Evolutionary conservation across 192 early-diverging fungal species (phyloP), one percentile per base, ranked within the genome.

Genomic region (Umbelopsis vinacea): DNA sequence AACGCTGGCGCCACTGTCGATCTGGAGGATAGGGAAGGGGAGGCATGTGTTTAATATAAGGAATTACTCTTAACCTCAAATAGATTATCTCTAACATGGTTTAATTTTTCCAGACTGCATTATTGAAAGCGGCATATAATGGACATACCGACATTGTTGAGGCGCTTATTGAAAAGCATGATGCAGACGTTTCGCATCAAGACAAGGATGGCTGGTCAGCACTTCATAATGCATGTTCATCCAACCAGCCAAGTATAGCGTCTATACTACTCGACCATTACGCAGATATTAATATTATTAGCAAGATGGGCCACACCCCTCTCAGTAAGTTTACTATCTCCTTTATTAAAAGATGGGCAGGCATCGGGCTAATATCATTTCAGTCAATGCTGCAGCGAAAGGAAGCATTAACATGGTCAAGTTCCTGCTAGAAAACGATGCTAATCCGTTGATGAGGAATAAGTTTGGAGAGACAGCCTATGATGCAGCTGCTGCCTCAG

Each of bases 131-230:
- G 0, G 86, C 92, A 22, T 87, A 87, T 50, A 69, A 79, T 52
- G 92, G 92, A 7, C 86, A 87, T 72, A 50, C 71, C 4, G 68
- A 79, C 10, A 81, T 91, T 19, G 86, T 90, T 8, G 73, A 70
- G 24, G 86, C 82, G 48, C 77, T 94, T 46, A 46, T 93, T n/a
- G 33, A 35, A 47, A 71, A 76, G 37, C 76, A 83, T 11, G 76
- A 79, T 7, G 88, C 92, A 3, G 79, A 90, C 69, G 81, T 89
- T n/a, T 70, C 83, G 40, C 82, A 83, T 37, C 52, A 74, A 22
- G 93, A 94, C 75, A 81, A 81, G 38, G 90, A 92, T 52, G 91
- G 91, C 0, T 93, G 89, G 89, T 88, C 91, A 9, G 85, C 90
- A 0, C 84, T 95, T 57, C 93, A 93, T 76, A 93, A 94, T 73